Evolutionary conservation across 1,139 yeast genomes (phyloP).

Genomic region (Meyerozyma guilliermondii): DNA sequence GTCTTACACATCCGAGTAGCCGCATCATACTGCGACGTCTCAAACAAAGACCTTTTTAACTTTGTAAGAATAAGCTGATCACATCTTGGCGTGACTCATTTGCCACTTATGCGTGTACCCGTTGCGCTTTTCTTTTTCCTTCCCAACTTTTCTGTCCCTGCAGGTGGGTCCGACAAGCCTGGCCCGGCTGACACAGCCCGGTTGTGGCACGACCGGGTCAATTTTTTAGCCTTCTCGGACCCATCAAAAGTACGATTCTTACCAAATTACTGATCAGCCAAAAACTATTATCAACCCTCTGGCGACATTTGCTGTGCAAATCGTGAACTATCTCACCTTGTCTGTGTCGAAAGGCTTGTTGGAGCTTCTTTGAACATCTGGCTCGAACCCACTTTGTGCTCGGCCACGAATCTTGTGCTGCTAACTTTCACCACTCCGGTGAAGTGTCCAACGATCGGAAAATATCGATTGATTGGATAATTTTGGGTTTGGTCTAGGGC

Average conservation of each 20-base stretch:
- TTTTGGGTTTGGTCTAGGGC: too few species aligned
- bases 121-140: not conserved
- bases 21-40: too few species aligned
- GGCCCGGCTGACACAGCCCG: conserved; percentile 1
- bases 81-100: too few species aligned
- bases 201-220: not conserved
- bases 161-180: not conserved
- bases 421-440: not conserved
- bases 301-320: not conserved
- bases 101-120: too few species aligned
- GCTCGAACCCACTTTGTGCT: not conserved
- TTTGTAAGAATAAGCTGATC: too few species aligned
- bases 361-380: not conserved
- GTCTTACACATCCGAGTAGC: too few species aligned
- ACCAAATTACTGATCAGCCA: not conserved
- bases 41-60: too few species aligned
- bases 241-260: not conserved
- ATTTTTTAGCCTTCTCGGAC: not conserved
- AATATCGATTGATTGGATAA: not conserved
- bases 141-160: not conserved
- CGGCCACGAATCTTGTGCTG: not conserved
- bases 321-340: not conserved
- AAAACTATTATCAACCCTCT: not conserved
- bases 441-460: not conserved
- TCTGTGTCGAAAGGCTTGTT: not conserved